Base-by-base conservation (phyloP, 768 basidiomycete genomes). In the Antrodiella citrinella region DNA sequence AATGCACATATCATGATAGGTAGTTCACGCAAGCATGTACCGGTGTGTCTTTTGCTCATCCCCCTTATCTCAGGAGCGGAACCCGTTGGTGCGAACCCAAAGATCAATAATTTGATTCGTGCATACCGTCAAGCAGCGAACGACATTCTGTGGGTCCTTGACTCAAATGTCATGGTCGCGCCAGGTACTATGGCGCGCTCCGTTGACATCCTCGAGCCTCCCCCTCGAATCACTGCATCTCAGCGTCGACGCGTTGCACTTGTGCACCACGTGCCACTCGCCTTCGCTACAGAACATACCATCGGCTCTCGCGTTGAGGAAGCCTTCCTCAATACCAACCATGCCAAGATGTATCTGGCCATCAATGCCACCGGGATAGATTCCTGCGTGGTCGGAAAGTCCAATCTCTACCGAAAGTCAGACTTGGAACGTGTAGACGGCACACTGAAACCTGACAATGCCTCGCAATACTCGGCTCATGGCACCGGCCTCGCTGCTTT, bases 271-370 rank as follows among this genome's bases (percentile, higher is more conserved):
- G 87, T 97, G 15, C 96, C 96, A 0, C 89, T 91, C 61, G 95
- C 91, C 1, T 76, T 77, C 48, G 74, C 85, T 50, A 81, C 81
- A 53, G 82, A 85, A 59, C 69, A 75, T 46, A 67, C 73, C 15
- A 70, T 92, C 50, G 96, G 96, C 2, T 83, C 92, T 23, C 74
- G 80, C 53, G 72, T 98, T 22, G 96, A 99, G 69, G 87, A 91
- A 53, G 91, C 90, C 0, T 99, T 95, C 65, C 70, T 99, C 51
- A 97, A 97, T 65, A 95, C 93, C 3, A 97, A 91, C 53, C 96
- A 98, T 60, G 91, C 95, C 21, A 98, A 94, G 68, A 93, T 97
- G 88, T 97, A 98, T 60, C 76, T 97, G 47, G 93, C 92, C 9
- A 91, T 97, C 63, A 94, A 95, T 68, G 78, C 86, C 0, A 70